Percentiles rank a stretch among this genome's conserved stretches.
phyloP scores from a whole-genome alignment of 2,329 filamentous ascomycete species.

The Paecilomyces formosus region DNA sequence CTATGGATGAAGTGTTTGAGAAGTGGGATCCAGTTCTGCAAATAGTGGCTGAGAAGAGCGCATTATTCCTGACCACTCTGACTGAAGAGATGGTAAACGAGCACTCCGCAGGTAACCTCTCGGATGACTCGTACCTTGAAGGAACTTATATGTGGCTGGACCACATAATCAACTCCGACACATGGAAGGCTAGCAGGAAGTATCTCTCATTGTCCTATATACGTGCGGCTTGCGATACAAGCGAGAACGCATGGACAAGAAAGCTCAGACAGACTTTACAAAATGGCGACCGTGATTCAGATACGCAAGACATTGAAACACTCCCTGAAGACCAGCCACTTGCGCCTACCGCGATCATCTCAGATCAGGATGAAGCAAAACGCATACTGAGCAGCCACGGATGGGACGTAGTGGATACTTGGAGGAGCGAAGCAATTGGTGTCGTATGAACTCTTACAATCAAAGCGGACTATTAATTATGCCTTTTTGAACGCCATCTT shows the following conservation, averaged over 20 bases:
- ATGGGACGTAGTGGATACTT: constrained; percentile 21
- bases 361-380: constrained; percentile 8
- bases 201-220: constrained; percentile 25
- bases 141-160: constrained; percentile 43
- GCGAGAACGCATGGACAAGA: constrained; percentile 24
- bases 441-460: constrained; percentile 11
- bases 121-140: constrained; percentile 30
- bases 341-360: background rate
- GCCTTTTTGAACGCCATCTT: background rate
- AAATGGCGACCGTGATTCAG: constrained; percentile 2
- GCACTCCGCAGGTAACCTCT: constrained; percentile 19
- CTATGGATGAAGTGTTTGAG: constrained; percentile 20
- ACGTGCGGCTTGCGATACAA: constrained; percentile 22
- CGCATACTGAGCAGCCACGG: constrained; percentile 16
- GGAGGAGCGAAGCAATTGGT: constrained; percentile 27
- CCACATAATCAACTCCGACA: constrained; percentile 36
- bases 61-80: constrained; percentile 30
- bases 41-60: constrained; percentile 25
- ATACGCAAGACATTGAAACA: background rate
- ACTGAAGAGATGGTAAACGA: constrained; percentile 29
- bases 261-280: constrained; percentile 13
- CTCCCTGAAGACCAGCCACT: background rate
- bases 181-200: constrained; percentile 26
- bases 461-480: background rate
- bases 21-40: constrained; percentile 31